phyloP scores from a whole-genome alignment of 2,329 filamentous ascomycete genomes.

The Fusarium nisikadoi region DNA sequence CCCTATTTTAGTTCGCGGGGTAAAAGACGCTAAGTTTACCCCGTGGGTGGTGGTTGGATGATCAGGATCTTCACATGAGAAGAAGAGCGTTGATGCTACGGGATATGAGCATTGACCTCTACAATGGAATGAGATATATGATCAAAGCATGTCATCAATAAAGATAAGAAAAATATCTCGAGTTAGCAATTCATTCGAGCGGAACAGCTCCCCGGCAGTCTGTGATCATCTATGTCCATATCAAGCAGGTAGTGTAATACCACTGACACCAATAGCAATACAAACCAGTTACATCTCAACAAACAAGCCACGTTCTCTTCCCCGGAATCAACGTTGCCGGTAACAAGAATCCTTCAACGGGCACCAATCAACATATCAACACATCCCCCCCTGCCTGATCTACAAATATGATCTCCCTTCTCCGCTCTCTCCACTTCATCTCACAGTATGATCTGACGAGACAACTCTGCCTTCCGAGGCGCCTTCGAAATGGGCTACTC shows the following conservation, averaged over 20 bases:
- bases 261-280: slow-evolving; percentile 1
- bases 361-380: background rate
- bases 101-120: background rate
- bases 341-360: background rate
- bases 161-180: background rate
- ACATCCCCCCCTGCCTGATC: background rate
- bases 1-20: slow-evolving; percentile 14
- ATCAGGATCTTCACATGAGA: background rate
- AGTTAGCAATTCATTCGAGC: fast-evolving
- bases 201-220: background rate
- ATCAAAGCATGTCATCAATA: fast-evolving
- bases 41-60: background rate
- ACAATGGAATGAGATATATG: background rate
- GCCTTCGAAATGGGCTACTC: slow-evolving; percentile 16
- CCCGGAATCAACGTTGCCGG: background rate
- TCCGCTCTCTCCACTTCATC: background rate
- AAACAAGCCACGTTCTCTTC: slow-evolving; percentile 7
- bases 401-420: background rate
- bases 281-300: background rate
- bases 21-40: slow-evolving; percentile 1
- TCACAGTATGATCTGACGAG: slow-evolving; percentile 4
- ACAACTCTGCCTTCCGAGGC: background rate
- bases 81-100: background rate
- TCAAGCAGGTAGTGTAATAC: background rate
- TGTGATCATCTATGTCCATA: background rate